Conservation (phyloP, 768 basidiomycete species). For the Kwoniella europaea region DNA sequence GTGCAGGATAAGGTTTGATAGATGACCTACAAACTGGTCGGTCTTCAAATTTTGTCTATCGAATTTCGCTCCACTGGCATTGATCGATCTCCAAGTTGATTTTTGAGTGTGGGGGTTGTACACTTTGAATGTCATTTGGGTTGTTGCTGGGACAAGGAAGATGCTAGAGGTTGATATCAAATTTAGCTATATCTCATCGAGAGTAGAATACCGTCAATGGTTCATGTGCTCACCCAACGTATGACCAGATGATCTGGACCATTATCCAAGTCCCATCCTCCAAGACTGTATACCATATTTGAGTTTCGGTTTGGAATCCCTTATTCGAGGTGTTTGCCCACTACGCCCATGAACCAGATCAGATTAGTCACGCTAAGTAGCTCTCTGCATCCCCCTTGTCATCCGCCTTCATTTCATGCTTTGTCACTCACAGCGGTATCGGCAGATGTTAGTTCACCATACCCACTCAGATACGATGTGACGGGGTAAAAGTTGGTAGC, state of each 20-base stretch:
- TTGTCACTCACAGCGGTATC: slow-evolving; percentile 52
- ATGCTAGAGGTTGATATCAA: slow-evolving; percentile 17
- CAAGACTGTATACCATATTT: slow-evolving; percentile 79
- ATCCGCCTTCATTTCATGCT: too few relatives aligned
- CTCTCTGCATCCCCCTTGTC: too few relatives aligned
- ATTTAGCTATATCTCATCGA: not conserved
- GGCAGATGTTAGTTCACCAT: slow-evolving; percentile 43
- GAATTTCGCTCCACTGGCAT: slow-evolving; percentile 60
- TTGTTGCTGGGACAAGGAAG: slow-evolving; percentile 90
- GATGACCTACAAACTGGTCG: slow-evolving; percentile 47
- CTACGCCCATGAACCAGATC: slow-evolving; percentile 45
- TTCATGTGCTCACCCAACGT: slow-evolving; percentile 72
- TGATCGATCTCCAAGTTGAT: slow-evolving; percentile 82
- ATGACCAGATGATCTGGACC: slow-evolving; percentile 85
- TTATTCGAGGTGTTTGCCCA: slow-evolving; percentile 72
- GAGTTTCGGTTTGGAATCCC: slow-evolving; percentile 90
- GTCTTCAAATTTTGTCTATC: slow-evolving; percentile 49
- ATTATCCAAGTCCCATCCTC: slow-evolving; percentile 78
- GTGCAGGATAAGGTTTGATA: too few relatives aligned
- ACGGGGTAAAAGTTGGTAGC: slow-evolving; percentile 78
- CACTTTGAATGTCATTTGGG: slow-evolving; percentile 91
- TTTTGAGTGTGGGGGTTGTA: slow-evolving; percentile 77
- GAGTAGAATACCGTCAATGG: not conserved
- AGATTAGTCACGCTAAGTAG: too few relatives aligned
- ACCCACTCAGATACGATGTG: slow-evolving; percentile 60